Percentiles rank a stretch among this genome's conserved stretches.
Conservation (phyloP, 1,284 basidiomycete genomes). For the Xerocomus amazonicus region DNA sequence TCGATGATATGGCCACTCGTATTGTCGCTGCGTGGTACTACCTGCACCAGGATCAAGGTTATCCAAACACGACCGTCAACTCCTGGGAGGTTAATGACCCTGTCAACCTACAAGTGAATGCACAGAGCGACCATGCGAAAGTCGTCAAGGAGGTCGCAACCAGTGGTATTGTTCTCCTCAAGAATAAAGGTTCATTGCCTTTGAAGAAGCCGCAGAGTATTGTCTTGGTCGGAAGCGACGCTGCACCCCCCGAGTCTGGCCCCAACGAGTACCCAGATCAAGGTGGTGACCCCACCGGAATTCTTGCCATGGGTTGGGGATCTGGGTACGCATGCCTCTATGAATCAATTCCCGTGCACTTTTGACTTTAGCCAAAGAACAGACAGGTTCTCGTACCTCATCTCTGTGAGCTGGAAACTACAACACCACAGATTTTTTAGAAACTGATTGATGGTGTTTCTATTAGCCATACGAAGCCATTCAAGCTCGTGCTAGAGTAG, state of each 20-base stretch:
- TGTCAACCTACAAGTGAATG: conserved; percentile 55
- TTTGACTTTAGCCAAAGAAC: conserved; percentile 28
- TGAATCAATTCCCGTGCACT: neutral
- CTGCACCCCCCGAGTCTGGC: conserved; percentile 51
- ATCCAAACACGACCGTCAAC: conserved; percentile 53
- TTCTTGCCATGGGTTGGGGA: conserved; percentile 65
- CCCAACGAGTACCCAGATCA: conserved; percentile 56
- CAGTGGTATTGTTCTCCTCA: conserved; percentile 72
- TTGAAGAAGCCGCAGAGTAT: conserved; percentile 40
- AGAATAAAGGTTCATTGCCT: conserved; percentile 64
- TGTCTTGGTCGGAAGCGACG: conserved; percentile 46
- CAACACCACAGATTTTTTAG: neutral
- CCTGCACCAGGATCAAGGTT: conserved; percentile 55
- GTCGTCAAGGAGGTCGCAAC: conserved; percentile 65
- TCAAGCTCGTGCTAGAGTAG: conserved; percentile 29
- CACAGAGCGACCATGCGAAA: conserved; percentile 52
- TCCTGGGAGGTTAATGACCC: conserved; percentile 46
- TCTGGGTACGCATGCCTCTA: conserved; percentile 38
- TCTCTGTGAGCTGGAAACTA: conserved; percentile 31
- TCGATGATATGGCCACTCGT: conserved; percentile 68
- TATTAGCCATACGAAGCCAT: conserved; percentile 40
- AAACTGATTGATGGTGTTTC: neutral
- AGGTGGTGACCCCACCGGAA: conserved; percentile 47
- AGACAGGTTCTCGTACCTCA: conserved; percentile 36
- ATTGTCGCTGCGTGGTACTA: conserved; percentile 62